Conservation (phyloP, 768 basidiomycete species). For the Lactifluus pinguis region DNA sequence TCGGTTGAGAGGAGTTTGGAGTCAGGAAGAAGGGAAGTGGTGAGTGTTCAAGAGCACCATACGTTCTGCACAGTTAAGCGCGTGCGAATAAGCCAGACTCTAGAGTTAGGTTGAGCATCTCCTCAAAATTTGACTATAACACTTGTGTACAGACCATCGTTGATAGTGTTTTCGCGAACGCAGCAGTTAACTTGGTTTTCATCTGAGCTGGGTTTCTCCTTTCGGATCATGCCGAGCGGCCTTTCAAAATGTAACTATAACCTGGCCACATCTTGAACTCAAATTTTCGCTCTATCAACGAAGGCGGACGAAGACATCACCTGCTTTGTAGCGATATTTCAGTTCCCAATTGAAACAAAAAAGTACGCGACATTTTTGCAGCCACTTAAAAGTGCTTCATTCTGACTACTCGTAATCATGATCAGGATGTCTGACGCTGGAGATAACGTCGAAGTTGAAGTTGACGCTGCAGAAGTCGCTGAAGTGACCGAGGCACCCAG, state of each 20-base stretch:
- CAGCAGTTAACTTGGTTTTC: neutral
- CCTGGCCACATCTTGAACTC: constrained; percentile 34
- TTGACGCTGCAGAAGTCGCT: constrained; percentile 56
- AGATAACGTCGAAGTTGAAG: constrained; percentile 67
- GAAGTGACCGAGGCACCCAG: constrained; percentile 89
- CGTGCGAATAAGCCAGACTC: constrained; percentile 70
- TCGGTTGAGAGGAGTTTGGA: constrained; percentile 28
- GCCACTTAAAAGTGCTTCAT: neutral
- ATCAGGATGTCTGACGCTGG: constrained; percentile 93
- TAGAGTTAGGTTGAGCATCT: constrained; percentile 16
- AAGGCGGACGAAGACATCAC: constrained; percentile 90
- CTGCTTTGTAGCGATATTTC: neutral
- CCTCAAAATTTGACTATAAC: neutral
- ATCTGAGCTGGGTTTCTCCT: neutral
- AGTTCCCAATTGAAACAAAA: constrained; percentile 18
- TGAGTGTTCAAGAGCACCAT: constrained; percentile 23
- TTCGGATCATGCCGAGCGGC: constrained; percentile 46
- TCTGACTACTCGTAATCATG: constrained; percentile 1
- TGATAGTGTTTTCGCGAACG: neutral
- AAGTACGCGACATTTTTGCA: constrained; percentile 21
- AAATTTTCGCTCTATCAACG: constrained; percentile 75
- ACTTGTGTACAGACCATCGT: constrained; percentile 9
- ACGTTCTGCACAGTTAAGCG: constrained; percentile 74
- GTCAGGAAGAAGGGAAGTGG: constrained; percentile 13
- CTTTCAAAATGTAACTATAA: constrained; percentile 32